Conservation (phyloP, 495 filamentous ascomycete species). For the Lophiotrema nucula region DNA sequence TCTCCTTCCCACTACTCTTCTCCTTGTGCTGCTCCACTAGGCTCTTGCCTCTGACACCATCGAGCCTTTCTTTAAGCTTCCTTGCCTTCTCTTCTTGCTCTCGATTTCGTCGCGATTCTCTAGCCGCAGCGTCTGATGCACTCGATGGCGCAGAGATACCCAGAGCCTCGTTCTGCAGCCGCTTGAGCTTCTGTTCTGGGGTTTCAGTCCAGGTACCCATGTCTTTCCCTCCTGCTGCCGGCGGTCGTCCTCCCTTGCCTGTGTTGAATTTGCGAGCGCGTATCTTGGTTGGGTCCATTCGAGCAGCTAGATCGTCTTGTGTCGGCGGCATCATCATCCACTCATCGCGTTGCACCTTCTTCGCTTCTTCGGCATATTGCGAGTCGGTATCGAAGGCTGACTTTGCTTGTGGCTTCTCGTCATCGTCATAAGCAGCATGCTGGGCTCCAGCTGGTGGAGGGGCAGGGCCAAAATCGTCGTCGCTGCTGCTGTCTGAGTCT, state of each 20-base stretch:
- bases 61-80: slow-evolving; percentile 59
- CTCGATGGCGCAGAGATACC: slow-evolving; percentile 55
- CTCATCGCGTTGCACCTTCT: slow-evolving; percentile 62
- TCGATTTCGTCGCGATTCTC: slow-evolving; percentile 20
- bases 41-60: slow-evolving; percentile 60
- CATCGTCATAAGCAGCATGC: not conserved
- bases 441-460: slow-evolving; percentile 56
- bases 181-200: slow-evolving; percentile 77
- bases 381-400: slow-evolving; percentile 26
- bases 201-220: slow-evolving; percentile 86
- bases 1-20: slow-evolving; percentile 48
- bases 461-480: slow-evolving; percentile 77
- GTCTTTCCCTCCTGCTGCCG: slow-evolving; percentile 41
- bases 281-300: slow-evolving; percentile 81
- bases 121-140: slow-evolving; percentile 25
- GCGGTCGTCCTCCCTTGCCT: slow-evolving; percentile 56
- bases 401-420: not conserved
- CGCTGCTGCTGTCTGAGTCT: slow-evolving; percentile 45
- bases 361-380: slow-evolving; percentile 11
- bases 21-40: slow-evolving; percentile 63
- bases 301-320: slow-evolving; percentile 57
- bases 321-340: slow-evolving; percentile 94
- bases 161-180: slow-evolving; percentile 82
- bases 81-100: slow-evolving; percentile 50
- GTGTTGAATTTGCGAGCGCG: slow-evolving; percentile 81